Evolutionary conservation across 768 basidiomycete genomes (phyloP).

Genomic region (Mycena pura): DNA sequence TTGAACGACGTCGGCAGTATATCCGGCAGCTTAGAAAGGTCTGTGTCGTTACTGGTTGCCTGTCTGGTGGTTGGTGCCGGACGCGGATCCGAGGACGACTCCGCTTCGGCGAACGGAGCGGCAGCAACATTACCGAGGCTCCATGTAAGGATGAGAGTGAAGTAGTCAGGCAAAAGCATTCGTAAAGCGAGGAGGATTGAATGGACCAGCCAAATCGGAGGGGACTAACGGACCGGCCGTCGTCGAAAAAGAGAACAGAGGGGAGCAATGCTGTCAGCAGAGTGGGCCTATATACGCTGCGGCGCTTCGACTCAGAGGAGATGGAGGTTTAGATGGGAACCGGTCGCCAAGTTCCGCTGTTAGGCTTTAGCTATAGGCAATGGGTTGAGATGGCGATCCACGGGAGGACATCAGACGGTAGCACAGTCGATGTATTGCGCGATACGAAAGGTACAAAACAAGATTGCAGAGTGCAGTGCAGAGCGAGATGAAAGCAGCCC

Average conservation of each 20-base stretch:
- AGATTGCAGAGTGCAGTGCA: slow-evolving; percentile 22
- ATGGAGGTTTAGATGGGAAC: too few species aligned
- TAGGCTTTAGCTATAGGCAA: too few species aligned
- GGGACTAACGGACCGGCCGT: slow-evolving; percentile 1
- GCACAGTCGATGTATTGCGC: neutral
- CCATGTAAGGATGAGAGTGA: neutral
- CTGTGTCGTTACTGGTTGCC: neutral
- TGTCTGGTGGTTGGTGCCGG: neutral
- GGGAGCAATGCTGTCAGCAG: too few species aligned
- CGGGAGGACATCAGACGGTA: too few species aligned
- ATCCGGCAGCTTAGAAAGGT: neutral
- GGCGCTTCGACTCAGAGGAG: too few species aligned
- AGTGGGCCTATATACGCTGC: too few species aligned
- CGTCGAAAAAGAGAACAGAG: neutral
- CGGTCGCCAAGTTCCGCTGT: too few species aligned
- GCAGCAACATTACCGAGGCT: neutral
- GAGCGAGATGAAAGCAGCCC: slow-evolving; percentile 27
- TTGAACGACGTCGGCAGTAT: neutral
- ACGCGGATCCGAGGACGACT: neutral
- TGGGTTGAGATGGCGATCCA: too few species aligned
- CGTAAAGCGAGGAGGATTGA: neutral
- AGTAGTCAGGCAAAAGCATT: neutral
- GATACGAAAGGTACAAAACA: slow-evolving; percentile 24
- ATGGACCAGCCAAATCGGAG: slow-evolving; percentile 8
- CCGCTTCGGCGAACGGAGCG: neutral